phyloP scores from a whole-genome alignment of 768 basidiomycete species.

The Baorangia bicolor region DNA sequence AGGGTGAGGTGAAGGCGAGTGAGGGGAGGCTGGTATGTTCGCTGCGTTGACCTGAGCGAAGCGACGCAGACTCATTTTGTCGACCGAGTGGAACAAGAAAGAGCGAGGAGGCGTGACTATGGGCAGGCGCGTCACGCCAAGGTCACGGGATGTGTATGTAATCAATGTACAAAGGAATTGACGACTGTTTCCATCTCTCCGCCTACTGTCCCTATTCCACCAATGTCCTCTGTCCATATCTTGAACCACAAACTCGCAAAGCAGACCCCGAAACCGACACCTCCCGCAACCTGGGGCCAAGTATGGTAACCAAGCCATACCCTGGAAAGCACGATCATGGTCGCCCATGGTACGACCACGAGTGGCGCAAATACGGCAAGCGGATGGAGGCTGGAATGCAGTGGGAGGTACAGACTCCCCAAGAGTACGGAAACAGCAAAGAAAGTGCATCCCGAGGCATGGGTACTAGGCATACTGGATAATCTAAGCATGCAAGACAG shows the following conservation, averaged over 20 bases:
- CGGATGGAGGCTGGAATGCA: constrained; percentile 53
- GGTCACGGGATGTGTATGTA: constrained; percentile 23
- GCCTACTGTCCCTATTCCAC: constrained; percentile 22
- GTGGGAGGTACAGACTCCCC: constrained; percentile 55
- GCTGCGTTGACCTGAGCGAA: constrained; percentile 52
- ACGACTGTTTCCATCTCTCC: constrained; percentile 11
- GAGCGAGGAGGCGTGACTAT: constrained; percentile 17
- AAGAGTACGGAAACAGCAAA: constrained; percentile 61
- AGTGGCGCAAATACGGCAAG: constrained; percentile 37
- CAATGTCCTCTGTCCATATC: constrained; percentile 45
- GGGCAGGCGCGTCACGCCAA: constrained; percentile 21
- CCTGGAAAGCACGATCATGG: constrained; percentile 57
- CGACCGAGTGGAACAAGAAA: constrained; percentile 8
- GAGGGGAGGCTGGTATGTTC: constrained; percentile 38
- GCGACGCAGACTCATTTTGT: constrained; percentile 54
- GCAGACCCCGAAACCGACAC: constrained; percentile 51
- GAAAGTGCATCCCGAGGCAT: constrained; percentile 67
- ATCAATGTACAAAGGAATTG: background rate
- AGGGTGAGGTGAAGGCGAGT: constrained; percentile 36
- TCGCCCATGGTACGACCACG: constrained; percentile 55
- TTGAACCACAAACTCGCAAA: constrained; percentile 58
- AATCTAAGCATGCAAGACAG: background rate
- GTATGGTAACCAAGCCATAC: constrained; percentile 81
- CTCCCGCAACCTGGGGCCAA: constrained; percentile 62
- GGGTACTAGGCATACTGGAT: constrained; percentile 80